Evolutionary conservation across 345 rosid genomes (phyloP).

Genomic region (Leavenworthia alabamica): DNA sequence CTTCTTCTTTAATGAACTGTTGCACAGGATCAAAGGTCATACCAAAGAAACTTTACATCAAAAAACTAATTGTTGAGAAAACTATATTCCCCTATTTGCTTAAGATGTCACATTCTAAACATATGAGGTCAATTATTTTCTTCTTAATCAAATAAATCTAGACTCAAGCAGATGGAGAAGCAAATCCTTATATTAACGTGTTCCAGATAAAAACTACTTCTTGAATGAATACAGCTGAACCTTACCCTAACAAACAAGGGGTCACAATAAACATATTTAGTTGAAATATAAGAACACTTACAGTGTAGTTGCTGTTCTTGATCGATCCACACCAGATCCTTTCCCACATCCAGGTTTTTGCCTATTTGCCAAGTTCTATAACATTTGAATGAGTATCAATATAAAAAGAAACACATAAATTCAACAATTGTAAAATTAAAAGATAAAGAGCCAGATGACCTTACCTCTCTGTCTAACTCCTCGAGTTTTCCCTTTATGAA

Average conservation of each 20-base stretch:
- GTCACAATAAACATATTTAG: neutral
- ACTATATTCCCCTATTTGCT: too few relatives aligned
- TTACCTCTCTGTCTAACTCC: slow-evolving; percentile 73
- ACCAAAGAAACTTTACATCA: neutral
- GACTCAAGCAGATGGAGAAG: neutral
- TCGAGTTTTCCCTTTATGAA: slow-evolving; percentile 64
- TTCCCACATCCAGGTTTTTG: slow-evolving; percentile 82
- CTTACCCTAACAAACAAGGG: too few relatives aligned
- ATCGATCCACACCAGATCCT: slow-evolving; percentile 83
- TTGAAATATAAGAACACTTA: slow-evolving; percentile 17
- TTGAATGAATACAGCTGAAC: too few relatives aligned
- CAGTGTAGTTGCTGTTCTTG: slow-evolving; percentile 83
- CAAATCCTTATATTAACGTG: too few relatives aligned
- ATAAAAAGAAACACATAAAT: neutral
- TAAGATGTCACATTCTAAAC: too few relatives aligned
- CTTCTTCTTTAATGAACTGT: slow-evolving; percentile 55
- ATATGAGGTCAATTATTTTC: neutral
- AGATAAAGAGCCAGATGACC: neutral
- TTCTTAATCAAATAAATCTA: neutral
- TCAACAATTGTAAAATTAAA: neutral
- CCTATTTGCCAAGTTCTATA: slow-evolving; percentile 82
- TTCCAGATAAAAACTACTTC: too few relatives aligned
- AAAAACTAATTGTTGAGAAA: too few relatives aligned
- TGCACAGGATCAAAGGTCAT: slow-evolving; percentile 16
- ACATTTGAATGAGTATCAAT: neutral